Evolutionary conservation across 208 protist species (phyloP).

Genomic region (Leishmania amazonensis): DNA sequence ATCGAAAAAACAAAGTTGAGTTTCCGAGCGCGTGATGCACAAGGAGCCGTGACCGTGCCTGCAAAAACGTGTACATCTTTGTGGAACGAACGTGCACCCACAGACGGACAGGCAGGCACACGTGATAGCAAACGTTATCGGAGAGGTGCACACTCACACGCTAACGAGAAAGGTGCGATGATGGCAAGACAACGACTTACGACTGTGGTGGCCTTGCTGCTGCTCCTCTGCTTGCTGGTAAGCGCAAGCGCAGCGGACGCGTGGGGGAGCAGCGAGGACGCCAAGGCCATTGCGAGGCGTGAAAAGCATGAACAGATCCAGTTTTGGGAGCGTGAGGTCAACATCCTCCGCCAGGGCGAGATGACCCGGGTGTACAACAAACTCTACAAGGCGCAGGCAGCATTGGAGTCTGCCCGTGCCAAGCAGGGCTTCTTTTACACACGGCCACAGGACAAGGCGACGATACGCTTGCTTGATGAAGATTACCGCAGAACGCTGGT

Average conservation of each 20-base stretch:
- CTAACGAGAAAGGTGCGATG: background rate
- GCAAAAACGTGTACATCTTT: background rate
- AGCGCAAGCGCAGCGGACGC: background rate
- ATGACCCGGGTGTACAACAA: slow-evolving; percentile 37
- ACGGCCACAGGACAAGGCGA: slow-evolving; percentile 51
- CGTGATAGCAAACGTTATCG: background rate
- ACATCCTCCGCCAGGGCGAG: slow-evolving; percentile 40
- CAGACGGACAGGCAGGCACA: background rate
- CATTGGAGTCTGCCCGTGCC: slow-evolving; percentile 50
- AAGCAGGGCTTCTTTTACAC: slow-evolving; percentile 78
- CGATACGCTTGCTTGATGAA: slow-evolving; percentile 78
- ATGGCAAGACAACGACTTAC: background rate
- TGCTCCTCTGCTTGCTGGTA: slow-evolving; percentile 14
- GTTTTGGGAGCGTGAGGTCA: slow-evolving; percentile 64
- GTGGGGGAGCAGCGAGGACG: slow-evolving; percentile 12
- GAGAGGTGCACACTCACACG: background rate
- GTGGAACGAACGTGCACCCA: background rate
- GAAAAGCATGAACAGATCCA: slow-evolving; percentile 63
- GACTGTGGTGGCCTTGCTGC: background rate
- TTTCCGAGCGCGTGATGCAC: background rate
- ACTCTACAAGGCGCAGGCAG: slow-evolving; percentile 43
- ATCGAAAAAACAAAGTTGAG: background rate
- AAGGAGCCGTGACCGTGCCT: background rate
- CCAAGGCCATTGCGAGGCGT: slow-evolving; percentile 37
- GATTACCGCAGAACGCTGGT: slow-evolving; percentile 48